A percentile compares a stretch with the other conserved stretches of the same genome.
Evolutionary conservation across 2,329 filamentous ascomycete genomes (phyloP).

Genomic region (Nigrospora osmanthi): DNA sequence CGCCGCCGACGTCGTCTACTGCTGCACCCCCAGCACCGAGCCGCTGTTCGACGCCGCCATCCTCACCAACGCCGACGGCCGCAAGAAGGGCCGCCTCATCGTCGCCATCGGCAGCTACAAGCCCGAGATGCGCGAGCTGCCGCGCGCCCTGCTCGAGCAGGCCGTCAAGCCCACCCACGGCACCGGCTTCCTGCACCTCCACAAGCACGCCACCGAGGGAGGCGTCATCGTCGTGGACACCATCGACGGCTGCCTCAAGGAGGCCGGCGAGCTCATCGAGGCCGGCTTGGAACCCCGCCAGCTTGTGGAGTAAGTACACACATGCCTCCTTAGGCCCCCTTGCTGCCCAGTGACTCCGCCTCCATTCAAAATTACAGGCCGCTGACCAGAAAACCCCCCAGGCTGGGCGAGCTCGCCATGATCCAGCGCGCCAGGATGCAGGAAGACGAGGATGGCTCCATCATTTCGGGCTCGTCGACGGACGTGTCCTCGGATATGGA

Average conservation of each 20-base stretch:
- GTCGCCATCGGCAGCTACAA: conserved; percentile 65
- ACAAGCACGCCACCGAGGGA: conserved; percentile 57
- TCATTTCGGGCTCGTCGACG: conserved; percentile 13
- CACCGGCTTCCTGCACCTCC: conserved; percentile 47
- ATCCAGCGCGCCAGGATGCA: conserved; percentile 37
- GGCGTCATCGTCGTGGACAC: conserved; percentile 67
- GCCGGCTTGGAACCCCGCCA: conserved; percentile 66
- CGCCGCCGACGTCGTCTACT: conserved; percentile 75
- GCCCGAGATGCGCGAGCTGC: conserved; percentile 73
- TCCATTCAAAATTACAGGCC: neutral
- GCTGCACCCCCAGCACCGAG: conserved; percentile 69
- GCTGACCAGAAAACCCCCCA: conserved; percentile 15
- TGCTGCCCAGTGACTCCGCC: neutral
- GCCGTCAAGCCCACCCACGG: conserved; percentile 38
- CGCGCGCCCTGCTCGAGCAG: conserved; percentile 65
- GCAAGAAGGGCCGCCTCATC: conserved; percentile 64
- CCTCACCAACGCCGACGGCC: conserved; percentile 63
- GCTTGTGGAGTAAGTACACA: conserved; percentile 69
- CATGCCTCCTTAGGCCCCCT: no score
- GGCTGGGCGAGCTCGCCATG: conserved; percentile 71
- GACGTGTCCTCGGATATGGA: conserved; percentile 23
- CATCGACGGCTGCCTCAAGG: conserved; percentile 68
- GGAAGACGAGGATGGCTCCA: conserved; percentile 23
- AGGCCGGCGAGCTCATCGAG: conserved; percentile 81
- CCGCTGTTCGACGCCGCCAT: conserved; percentile 69